Evolutionary conservation across 257 asterid genomes (phyloP), one percentile per base, ranked within the genome.

Genomic region (Nicotiana paniculata): DNA sequence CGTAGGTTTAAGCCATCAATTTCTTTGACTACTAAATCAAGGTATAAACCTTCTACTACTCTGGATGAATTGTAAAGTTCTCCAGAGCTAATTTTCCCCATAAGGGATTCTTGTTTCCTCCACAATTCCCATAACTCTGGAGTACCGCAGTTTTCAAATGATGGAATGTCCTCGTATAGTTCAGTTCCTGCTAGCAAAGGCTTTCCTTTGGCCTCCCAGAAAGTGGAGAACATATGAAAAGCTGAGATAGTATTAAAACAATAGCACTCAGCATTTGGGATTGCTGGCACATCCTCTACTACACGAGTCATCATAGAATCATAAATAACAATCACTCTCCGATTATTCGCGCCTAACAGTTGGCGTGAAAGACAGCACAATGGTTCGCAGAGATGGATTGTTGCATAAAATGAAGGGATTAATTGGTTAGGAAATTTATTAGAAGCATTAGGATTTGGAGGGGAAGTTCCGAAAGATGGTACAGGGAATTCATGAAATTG

Each of bases 201-300:
- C 18, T 82, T 76, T 21, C 83, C 90, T 4, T 7, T 24, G 13
- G 0, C 2, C 64, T 87, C 83, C 83, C 81, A 87, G 10, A 13
- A 0, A 2, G 0, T 26, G 0, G 77, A 11, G 26, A 13, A 77
- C 3, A 5, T 5, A 3, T 76, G 30, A 58, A 87, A 85, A 3
- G 83, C 85, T 1, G 88, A 84, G 54, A 32, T 9, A 77, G 82
- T 75, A 1, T 67, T 35, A 43, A 87, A 87, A 24, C 59, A 3
- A 32, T 87, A 87, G 55, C 86, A 69, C 77, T 87, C 85, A 1
- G 86, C 83, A 68, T 84, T 84, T 15, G 55, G 85, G 1, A 87
- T 61, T 11, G 54, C 33, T 6, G 68, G 32, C 2, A 76, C 3
- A 76, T 82, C 90, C 57, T 87, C 82, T 30, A 82, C 81, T 17